These are phyloP conservation scores for Fusarium pseudonygamai DNA, from an alignment of 2,329 filamentous ascomycete genomes.

Conservation along the genomic window DNA sequence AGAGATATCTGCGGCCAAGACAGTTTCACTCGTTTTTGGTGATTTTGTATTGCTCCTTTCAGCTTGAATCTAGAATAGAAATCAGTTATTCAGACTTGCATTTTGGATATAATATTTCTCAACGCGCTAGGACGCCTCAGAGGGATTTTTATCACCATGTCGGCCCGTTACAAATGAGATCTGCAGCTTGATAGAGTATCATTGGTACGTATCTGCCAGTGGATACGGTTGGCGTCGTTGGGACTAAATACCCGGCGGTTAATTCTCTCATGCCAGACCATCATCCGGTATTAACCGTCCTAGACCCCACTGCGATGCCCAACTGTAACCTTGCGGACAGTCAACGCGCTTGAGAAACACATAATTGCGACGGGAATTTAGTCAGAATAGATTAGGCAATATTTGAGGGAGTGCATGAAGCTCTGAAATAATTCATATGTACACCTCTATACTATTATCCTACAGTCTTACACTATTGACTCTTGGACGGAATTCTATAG, in stretches of 20 bases:
- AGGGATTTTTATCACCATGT: background rate
- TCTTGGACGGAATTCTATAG: constrained; percentile 30
- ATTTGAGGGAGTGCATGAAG: too few relatives aligned
- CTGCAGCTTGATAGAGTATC: background rate
- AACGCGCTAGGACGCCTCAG: too few relatives aligned
- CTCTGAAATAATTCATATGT: background rate
- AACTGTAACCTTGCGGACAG: too few relatives aligned
- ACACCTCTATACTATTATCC: accelerated
- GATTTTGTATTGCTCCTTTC: too few relatives aligned
- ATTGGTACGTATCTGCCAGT: background rate
- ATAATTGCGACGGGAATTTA: accelerated
- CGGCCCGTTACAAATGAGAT: background rate
- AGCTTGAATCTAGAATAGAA: accelerated
- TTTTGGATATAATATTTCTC: background rate
- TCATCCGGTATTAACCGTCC: background rate
- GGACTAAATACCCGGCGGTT: background rate
- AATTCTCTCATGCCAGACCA: background rate
- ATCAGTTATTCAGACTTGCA: too few relatives aligned
- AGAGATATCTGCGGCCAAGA: background rate
- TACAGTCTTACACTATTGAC: background rate
- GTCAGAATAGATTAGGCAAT: too few relatives aligned
- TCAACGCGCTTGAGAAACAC: too few relatives aligned
- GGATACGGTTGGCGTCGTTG: background rate
- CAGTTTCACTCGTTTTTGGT: background rate
- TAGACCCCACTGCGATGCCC: background rate